Conservation (phyloP, 192 early-diverging fungal species). For the Haplosporangium gracile region DNA sequence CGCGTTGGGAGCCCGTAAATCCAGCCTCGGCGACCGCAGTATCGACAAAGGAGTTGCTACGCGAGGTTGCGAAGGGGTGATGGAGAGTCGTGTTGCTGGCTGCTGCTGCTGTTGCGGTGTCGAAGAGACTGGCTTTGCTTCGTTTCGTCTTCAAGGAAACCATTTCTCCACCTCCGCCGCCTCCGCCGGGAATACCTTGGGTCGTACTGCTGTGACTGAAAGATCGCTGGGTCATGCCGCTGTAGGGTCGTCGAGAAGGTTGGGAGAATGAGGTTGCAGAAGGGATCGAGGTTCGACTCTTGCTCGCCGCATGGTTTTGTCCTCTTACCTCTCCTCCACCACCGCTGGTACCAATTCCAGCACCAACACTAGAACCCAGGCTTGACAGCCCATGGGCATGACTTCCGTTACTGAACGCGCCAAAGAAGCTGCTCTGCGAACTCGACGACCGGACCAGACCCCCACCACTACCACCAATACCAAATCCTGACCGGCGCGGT, state of each 20-base stretch:
- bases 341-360: neutral
- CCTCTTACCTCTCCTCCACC: neutral
- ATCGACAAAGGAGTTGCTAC: constrained; percentile 41
- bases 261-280: neutral
- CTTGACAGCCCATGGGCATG: constrained; percentile 27
- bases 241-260: neutral
- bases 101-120: neutral
- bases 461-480: too few species aligned
- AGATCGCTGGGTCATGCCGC: neutral
- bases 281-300: neutral
- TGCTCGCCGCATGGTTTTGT: neutral
- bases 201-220: neutral
- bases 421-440: constrained; percentile 20
- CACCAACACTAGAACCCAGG: neutral
- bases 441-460: constrained; percentile 18
- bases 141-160: neutral
- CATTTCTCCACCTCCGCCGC: neutral
- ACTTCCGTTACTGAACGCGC: neutral
- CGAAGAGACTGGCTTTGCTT: neutral
- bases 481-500: too few species aligned
- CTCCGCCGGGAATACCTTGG: neutral
- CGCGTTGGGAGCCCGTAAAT: constrained; percentile 13
- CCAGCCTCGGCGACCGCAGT: constrained; percentile 37
- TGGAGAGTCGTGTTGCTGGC: neutral
- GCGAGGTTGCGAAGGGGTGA: constrained; percentile 9